Conservation (phyloP, 331 rosid species). For the Saraca asoca region DNA sequence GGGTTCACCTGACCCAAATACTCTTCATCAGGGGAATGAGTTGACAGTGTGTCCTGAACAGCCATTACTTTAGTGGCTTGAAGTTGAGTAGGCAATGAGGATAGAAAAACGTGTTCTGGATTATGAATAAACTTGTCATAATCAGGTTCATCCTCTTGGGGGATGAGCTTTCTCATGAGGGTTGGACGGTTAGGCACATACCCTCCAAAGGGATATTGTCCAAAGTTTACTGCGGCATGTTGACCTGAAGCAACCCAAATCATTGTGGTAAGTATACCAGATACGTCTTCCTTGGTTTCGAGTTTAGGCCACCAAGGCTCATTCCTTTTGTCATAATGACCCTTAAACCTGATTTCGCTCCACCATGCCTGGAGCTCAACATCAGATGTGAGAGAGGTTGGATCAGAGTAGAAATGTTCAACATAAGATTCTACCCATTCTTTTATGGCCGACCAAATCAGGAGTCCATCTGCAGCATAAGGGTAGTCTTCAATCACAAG, state of each 20-base stretch:
- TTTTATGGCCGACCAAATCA: slow-evolving; percentile 86
- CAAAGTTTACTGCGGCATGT: slow-evolving; percentile 94
- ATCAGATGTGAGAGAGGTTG: slow-evolving; percentile 52
- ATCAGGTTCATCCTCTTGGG: slow-evolving; percentile 61
- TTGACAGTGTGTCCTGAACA: slow-evolving; percentile 91
- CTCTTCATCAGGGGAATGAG: slow-evolving; percentile 98
- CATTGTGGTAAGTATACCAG: slow-evolving; percentile 66
- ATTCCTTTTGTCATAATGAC: slow-evolving; percentile 63
- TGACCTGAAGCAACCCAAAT: slow-evolving; percentile 93
- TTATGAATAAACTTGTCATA: slow-evolving; percentile 64
- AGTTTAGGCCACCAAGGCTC: slow-evolving; percentile 98
- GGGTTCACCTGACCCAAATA: slow-evolving; percentile 78
- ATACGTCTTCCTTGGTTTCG: slow-evolving; percentile 64
- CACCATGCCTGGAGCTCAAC: slow-evolving; percentile 71
- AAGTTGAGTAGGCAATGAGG: slow-evolving; percentile 85
- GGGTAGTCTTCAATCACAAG: slow-evolving; percentile 94
- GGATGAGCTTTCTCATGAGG: slow-evolving; percentile 76
- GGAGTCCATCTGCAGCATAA: slow-evolving; percentile 91
- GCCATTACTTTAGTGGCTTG: slow-evolving; percentile 99
- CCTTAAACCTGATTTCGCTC: slow-evolving; percentile 66
- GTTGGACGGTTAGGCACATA: slow-evolving; percentile 95
- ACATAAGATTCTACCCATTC: slow-evolving; percentile 90
- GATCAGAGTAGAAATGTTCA: slow-evolving; percentile 45
- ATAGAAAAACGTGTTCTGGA: slow-evolving; percentile 71
- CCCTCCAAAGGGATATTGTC: slow-evolving; percentile 97